Percentiles rank a stretch among this genome's conserved stretches.
Evolutionary conservation across 768 basidiomycete species (phyloP).

Genomic region (Naganishia vishniacii): DNA sequence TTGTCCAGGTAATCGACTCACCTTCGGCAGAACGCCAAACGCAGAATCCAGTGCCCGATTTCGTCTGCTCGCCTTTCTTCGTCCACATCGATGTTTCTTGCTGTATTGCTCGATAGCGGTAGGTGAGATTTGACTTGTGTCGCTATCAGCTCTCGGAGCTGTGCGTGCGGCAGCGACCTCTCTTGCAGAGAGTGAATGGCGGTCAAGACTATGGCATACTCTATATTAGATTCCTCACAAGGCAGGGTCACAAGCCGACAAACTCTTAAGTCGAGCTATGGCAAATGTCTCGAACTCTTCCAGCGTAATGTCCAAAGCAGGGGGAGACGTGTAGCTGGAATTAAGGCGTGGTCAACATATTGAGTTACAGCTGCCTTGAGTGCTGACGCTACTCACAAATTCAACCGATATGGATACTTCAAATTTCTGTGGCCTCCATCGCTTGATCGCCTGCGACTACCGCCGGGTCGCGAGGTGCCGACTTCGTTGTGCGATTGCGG

Average conservation of each 20-base stretch:
- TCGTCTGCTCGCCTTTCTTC: constrained; percentile 74
- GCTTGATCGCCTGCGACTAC: constrained; percentile 37
- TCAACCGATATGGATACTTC: constrained; percentile 50
- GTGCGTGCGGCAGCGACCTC: constrained; percentile 36
- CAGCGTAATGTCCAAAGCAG: constrained; percentile 78
- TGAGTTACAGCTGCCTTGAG: background rate
- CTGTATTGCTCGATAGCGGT: constrained; percentile 59
- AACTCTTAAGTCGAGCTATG: constrained; percentile 68
- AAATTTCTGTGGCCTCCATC: constrained; percentile 26
- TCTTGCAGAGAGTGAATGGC: constrained; percentile 39
- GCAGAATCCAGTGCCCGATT: constrained; percentile 84
- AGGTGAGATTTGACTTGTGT: constrained; percentile 70
- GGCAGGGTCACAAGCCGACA: background rate
- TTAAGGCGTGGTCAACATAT: background rate
- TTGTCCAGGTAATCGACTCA: constrained; percentile 53
- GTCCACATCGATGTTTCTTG: constrained; percentile 53
- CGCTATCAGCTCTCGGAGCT: constrained; percentile 51
- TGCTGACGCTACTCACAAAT: constrained; percentile 58
- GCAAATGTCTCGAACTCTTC: constrained; percentile 94
- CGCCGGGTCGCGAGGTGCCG: constrained; percentile 31
- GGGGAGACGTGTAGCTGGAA: constrained; percentile 81
- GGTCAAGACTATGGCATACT: constrained; percentile 30
- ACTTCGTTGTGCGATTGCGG: constrained; percentile 29
- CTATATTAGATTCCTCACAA: background rate
- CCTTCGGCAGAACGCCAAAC: constrained; percentile 94